phyloP scores from a whole-genome alignment of 805 yeast species.

The Wickerhamomyces bovis region DNA sequence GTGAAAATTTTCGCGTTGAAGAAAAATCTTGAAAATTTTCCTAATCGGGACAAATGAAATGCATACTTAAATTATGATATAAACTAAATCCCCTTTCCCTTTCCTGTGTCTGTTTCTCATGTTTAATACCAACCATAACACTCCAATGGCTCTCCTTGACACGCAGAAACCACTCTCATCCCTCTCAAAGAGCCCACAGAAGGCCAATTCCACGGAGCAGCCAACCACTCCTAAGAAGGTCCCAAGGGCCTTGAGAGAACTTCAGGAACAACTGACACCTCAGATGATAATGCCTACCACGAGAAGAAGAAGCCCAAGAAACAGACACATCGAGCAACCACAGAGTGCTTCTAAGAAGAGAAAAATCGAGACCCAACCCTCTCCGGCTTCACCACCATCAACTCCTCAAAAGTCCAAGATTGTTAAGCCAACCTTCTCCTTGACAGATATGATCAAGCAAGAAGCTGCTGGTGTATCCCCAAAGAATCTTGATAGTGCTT shows the following conservation, averaged over 20 bases:
- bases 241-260: constrained; percentile 7
- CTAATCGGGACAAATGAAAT: neutral
- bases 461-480: neutral
- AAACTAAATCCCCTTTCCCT: neutral
- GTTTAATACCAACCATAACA: neutral
- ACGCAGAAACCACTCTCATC: neutral
- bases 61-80: neutral
- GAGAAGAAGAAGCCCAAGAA: constrained; percentile 1
- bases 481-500: neutral
- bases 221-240: constrained; percentile 1
- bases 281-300: neutral
- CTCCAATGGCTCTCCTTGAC: neutral
- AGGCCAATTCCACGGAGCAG: neutral
- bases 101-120: too few species aligned
- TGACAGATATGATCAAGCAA: neutral
- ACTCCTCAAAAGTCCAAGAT: constrained; percentile 9
- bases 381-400: constrained; percentile 3
- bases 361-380: constrained; percentile 1
- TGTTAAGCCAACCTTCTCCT: constrained; percentile 7
- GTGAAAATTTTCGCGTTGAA: neutral
- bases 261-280: constrained; percentile 4
- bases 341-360: constrained; percentile 2
- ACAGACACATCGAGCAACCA: neutral
- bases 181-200: neutral
- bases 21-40: neutral